phyloP scores from a whole-genome alignment of 805 yeast genomes.

The Nakazawaea pomicola region DNA sequence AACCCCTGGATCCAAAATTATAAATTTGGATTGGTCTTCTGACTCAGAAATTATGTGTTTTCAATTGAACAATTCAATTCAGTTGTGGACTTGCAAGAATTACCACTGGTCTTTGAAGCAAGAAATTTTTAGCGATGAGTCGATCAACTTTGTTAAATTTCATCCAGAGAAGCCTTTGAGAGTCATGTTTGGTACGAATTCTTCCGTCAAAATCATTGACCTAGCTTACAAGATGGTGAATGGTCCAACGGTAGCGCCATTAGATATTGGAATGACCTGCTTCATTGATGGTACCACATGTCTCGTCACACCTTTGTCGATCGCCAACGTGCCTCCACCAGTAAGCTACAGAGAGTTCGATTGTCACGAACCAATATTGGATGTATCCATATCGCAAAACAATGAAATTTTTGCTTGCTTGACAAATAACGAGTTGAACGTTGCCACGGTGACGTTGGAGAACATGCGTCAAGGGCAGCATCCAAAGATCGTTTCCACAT shows the following conservation, averaged over 20 bases:
- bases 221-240: constrained; percentile 55
- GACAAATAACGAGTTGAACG: constrained; percentile 37
- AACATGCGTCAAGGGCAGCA: constrained; percentile 42
- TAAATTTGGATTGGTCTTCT: constrained; percentile 69
- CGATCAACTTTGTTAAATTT: constrained; percentile 54
- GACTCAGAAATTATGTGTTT: constrained; percentile 77
- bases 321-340: constrained; percentile 96
- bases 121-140: constrained; percentile 43
- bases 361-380: constrained; percentile 49
- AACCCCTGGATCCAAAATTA: constrained; percentile 43
- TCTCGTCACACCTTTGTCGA: constrained; percentile 73
- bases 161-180: constrained; percentile 87
- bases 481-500: constrained; percentile 34
- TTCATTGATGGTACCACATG: constrained; percentile 76
- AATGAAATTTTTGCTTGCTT: constrained; percentile 58
- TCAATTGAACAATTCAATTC: constrained; percentile 56
- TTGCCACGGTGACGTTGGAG: constrained; percentile 42
- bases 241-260: constrained; percentile 67
- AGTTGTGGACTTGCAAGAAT: constrained; percentile 86
- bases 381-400: constrained; percentile 57
- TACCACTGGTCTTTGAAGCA: constrained; percentile 96
- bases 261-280: constrained; percentile 71
- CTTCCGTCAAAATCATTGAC: constrained; percentile 57
- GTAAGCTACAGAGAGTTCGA: constrained; percentile 66
- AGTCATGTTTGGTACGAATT: constrained; percentile 56